Evolutionary conservation across 1,139 yeast genomes (phyloP).

Genomic region (Yamadazyma spencermartinsiae): DNA sequence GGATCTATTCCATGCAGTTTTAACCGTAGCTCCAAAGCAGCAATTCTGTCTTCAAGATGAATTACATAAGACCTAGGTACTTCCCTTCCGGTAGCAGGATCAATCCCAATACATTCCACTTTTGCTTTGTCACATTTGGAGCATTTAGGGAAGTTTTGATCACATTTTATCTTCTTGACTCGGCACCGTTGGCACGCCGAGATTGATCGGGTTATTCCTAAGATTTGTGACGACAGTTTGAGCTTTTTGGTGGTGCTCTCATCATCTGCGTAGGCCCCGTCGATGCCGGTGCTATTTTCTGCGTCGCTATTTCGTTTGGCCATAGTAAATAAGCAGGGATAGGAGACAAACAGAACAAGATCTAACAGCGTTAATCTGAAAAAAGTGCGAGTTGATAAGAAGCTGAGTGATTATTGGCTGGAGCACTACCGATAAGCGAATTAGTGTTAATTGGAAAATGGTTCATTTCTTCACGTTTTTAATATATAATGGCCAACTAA

Average conservation of each 20-base stretch:
- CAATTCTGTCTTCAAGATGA: constrained; percentile 67
- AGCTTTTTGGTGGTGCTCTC: not conserved
- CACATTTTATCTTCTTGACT: constrained; percentile 76
- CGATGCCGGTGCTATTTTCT: not conserved
- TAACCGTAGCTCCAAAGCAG: constrained; percentile 53
- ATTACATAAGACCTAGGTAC: constrained; percentile 80
- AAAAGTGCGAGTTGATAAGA: too few relatives aligned
- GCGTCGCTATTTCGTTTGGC: not conserved
- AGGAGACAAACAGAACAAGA: too few relatives aligned
- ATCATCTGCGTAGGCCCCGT: not conserved
- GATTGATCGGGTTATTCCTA: constrained; percentile 52
- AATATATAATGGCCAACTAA: too few relatives aligned
- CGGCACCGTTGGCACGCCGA: constrained; percentile 87
- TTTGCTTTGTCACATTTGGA: constrained; percentile 66
- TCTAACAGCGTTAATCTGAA: too few relatives aligned
- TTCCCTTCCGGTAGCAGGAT: constrained; percentile 85
- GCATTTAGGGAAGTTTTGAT: constrained; percentile 80
- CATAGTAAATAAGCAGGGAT: too few relatives aligned
- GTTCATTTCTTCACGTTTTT: too few relatives aligned
- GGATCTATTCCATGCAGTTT: constrained; percentile 39
- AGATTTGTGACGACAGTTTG: constrained; percentile 6
- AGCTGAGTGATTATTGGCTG: too few relatives aligned
- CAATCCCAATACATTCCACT: constrained; percentile 77
- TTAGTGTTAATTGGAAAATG: too few relatives aligned
- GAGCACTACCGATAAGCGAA: too few relatives aligned